A percentile compares a stretch with the other conserved stretches of the same genome.
Conservation (phyloP, 2,329 filamentous ascomycete genomes). For the Pseudogymnoascus sp. region DNA sequence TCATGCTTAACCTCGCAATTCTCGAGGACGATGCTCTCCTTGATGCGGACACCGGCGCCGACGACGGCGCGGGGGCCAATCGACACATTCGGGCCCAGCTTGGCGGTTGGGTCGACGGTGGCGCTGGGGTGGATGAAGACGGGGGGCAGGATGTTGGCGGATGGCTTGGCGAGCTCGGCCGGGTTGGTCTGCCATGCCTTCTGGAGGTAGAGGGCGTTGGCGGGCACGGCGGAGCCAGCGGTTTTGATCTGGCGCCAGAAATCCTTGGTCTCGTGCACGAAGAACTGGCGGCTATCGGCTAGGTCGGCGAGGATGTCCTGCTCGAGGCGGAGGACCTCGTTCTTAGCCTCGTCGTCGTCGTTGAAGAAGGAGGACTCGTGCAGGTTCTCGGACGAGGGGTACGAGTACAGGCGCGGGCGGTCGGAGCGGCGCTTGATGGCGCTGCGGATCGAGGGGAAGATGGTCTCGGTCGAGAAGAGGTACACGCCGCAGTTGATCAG, state of each 20-base stretch:
- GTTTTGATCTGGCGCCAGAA: constrained; percentile 99
- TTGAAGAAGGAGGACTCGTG: constrained; percentile 58
- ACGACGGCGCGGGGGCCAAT: constrained; percentile 83
- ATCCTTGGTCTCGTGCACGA: constrained; percentile 96
- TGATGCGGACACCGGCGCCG: constrained; percentile 82
- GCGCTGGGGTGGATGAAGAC: constrained; percentile 94
- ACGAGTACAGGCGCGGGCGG: constrained; percentile 84
- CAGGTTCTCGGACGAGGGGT: constrained; percentile 91
- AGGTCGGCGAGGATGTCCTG: constrained; percentile 95
- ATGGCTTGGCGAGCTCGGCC: constrained; percentile 73
- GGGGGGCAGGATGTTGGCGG: constrained; percentile 79
- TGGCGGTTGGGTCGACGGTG: constrained; percentile 84
- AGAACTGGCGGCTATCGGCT: constrained; percentile 96
- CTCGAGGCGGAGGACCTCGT: constrained; percentile 85
- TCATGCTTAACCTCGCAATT: constrained; percentile 95
- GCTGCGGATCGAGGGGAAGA: constrained; percentile 89
- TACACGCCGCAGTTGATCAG: constrained; percentile 99
- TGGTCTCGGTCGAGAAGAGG: constrained; percentile 89
- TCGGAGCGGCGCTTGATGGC: constrained; percentile 94
- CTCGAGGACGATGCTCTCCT: constrained; percentile 93
- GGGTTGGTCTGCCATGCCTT: constrained; percentile 82
- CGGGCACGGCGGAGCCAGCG: constrained; percentile 90
- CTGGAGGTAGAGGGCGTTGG: constrained; percentile 92
- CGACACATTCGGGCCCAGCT: constrained; percentile 93
- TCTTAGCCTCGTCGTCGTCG: constrained; percentile 68